A percentile compares a stretch with the other conserved stretches of the same genome.
Conservation (phyloP, 306 rosid species). For the Nissolia schottii region DNA sequence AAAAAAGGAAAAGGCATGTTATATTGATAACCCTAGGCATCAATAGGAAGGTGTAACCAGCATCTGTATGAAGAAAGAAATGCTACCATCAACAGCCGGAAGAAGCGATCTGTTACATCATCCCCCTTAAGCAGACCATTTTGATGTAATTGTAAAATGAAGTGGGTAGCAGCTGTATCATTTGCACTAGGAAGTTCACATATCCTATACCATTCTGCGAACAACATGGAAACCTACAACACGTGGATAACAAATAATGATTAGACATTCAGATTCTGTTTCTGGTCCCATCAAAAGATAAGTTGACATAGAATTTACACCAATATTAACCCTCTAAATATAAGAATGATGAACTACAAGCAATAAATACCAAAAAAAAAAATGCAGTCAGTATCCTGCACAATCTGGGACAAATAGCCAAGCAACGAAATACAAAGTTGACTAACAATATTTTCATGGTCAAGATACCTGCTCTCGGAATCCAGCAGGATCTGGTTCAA, state of each 20-base stretch:
- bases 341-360: background rate
- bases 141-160: constrained; percentile 69
- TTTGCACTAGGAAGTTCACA: constrained; percentile 84
- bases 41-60: background rate
- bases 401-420: background rate
- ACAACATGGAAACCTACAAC: constrained; percentile 70
- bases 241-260: constrained; percentile 10
- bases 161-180: constrained; percentile 60
- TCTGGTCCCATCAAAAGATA: background rate
- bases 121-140: constrained; percentile 87
- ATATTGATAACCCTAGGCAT: background rate
- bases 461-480: constrained; percentile 82
- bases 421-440: background rate
- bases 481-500: constrained; percentile 86
- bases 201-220: constrained; percentile 79
- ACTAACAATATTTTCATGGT: background rate
- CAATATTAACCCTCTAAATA: background rate
- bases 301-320: background rate
- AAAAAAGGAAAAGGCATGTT: background rate
- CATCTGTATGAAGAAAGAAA: constrained; percentile 7
- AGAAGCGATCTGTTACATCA: constrained; percentile 83
- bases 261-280: background rate
- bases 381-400: background rate
- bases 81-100: constrained; percentile 63
- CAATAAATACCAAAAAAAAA: background rate